Conservation (phyloP, 2,329 filamentous ascomycete species). For the Blastomyces silverae region DNA sequence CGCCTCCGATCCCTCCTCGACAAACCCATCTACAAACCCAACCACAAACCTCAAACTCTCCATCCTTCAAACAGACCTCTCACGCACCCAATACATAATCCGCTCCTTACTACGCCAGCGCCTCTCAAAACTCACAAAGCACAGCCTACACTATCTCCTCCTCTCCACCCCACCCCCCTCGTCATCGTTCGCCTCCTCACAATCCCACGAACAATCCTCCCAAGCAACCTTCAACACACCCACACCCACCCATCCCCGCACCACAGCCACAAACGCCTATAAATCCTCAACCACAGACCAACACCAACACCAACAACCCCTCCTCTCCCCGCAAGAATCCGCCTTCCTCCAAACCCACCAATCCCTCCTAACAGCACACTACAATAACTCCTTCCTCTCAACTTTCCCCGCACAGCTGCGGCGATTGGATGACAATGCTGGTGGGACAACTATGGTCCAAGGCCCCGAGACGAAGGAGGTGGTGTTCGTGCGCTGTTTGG, state of each 20-base stretch:
- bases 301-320: slow-evolving; percentile 28
- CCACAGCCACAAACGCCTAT: not conserved
- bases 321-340: slow-evolving; percentile 70
- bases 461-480: slow-evolving; percentile 72
- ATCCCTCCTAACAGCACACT: slow-evolving; percentile 75
- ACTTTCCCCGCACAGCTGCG: slow-evolving; percentile 74
- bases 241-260: not conserved
- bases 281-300: not conserved
- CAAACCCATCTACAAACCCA: slow-evolving; percentile 75
- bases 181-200: slow-evolving; percentile 12
- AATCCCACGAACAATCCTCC: slow-evolving; percentile 9
- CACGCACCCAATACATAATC: slow-evolving; percentile 86
- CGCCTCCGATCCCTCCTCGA: slow-evolving; percentile 36
- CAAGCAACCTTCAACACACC: slow-evolving; percentile 12
- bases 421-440: slow-evolving; percentile 81
- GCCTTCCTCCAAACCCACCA: slow-evolving; percentile 82
- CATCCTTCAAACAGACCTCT: slow-evolving; percentile 91
- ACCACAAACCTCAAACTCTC: slow-evolving; percentile 90
- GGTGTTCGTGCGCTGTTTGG: slow-evolving; percentile 66
- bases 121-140: slow-evolving; percentile 62
- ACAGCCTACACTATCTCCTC: slow-evolving; percentile 46
- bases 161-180: slow-evolving; percentile 24
- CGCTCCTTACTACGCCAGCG: slow-evolving; percentile 73
- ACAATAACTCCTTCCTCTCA: slow-evolving; percentile 73
- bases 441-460: slow-evolving; percentile 89